Conservation (phyloP, 345 rosid genomes). For the Bretschneidera sinensis region DNA sequence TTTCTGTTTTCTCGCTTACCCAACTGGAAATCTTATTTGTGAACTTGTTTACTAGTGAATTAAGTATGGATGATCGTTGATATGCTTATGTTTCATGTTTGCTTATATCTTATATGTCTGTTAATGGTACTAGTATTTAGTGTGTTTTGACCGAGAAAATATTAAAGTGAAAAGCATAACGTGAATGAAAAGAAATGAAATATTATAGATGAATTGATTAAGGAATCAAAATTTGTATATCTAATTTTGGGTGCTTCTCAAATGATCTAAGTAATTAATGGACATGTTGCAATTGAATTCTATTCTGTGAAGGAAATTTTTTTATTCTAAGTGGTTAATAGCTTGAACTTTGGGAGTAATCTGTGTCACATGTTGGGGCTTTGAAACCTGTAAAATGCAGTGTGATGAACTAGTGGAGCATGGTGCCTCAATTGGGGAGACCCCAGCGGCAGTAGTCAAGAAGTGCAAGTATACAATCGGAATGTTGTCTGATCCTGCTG, state of each 20-base stretch:
- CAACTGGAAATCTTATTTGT: background rate
- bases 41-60: no score
- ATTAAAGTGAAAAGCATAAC: background rate
- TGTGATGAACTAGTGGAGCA: conserved; percentile 82
- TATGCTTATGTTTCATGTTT: background rate
- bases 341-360: background rate
- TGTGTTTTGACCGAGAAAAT: background rate
- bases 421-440: conserved; percentile 78
- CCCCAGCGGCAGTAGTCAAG: conserved; percentile 79
- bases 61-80: no score
- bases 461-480: conserved; percentile 85
- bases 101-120: background rate
- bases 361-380: background rate
- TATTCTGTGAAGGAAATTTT: no score
- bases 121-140: no score
- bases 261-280: no score
- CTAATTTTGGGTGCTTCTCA: background rate
- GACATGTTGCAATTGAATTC: background rate
- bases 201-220: background rate
- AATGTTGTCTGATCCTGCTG: conserved; percentile 86
- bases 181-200: background rate
- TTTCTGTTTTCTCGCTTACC: background rate
- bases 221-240: background rate
- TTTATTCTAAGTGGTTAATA: background rate
- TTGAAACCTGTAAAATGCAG: conserved; percentile 32